These are phyloP conservation scores for Beauveria bassiana DNA, from an alignment of 2,329 filamentous ascomycete species.

Conservation along the genomic window DNA sequence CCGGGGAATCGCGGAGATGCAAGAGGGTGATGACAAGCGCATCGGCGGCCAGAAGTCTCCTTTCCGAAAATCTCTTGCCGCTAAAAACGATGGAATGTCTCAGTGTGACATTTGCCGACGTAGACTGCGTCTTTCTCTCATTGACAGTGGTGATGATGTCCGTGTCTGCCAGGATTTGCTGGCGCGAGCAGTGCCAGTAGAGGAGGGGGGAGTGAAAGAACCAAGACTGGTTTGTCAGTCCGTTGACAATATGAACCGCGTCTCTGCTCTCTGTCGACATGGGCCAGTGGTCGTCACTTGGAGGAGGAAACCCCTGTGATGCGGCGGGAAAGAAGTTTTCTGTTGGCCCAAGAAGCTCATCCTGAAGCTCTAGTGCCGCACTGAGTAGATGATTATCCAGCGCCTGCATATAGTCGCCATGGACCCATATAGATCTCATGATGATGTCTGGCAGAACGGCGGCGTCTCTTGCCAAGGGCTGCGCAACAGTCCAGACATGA, in stretches of 20 bases:
- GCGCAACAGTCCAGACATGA: constrained; percentile 74
- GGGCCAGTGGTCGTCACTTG: constrained; percentile 24
- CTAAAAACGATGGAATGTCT: constrained; percentile 75
- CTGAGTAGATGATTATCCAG: constrained; percentile 57
- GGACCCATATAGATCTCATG: constrained; percentile 75
- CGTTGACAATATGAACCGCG: constrained; percentile 50
- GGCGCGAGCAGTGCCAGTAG: constrained; percentile 66
- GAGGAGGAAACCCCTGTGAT: constrained; percentile 20
- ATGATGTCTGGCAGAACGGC: constrained; percentile 59
- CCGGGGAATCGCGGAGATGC: constrained; percentile 56
- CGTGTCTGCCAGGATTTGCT: constrained; percentile 48
- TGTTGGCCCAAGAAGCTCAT: constrained; percentile 57
- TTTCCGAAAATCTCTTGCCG: constrained; percentile 67
- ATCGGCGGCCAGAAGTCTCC: constrained; percentile 62
- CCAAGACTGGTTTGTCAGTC: constrained; percentile 57
- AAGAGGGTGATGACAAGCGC: constrained; percentile 72
- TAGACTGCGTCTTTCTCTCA: constrained; percentile 49
- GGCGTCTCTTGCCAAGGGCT: constrained; percentile 48
- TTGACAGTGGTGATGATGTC: constrained; percentile 66
- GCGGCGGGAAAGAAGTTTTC: constrained; percentile 44
- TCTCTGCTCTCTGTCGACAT: constrained; percentile 42
- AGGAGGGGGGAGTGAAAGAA: constrained; percentile 77
- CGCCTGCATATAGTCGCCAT: constrained; percentile 73
- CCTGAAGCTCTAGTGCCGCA: constrained; percentile 61
- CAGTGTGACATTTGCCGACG: constrained; percentile 65